A percentile compares a stretch with the other conserved stretches of the same genome.
Evolutionary conservation across 2,329 filamentous ascomycete genomes (phyloP).

Genomic region (Aspergillus brunneoviolaceus): DNA sequence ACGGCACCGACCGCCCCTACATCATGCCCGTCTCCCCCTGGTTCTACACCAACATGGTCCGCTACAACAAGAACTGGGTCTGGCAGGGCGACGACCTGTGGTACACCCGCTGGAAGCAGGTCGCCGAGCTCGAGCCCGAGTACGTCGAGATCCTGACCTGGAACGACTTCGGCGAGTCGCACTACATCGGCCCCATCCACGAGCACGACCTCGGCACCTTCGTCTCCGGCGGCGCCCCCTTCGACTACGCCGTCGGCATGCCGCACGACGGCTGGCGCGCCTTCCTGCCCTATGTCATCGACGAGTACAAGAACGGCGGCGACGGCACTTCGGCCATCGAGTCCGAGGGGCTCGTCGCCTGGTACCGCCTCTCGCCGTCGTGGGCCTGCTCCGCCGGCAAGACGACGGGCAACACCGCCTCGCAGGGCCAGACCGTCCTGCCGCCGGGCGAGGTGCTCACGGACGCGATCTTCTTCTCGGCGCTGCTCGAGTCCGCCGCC

Average conservation of each 20-base stretch:
- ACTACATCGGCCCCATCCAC: slow-evolving; percentile 56
- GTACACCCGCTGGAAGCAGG: slow-evolving; percentile 59
- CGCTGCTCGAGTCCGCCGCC: slow-evolving; percentile 34
- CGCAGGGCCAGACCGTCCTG: slow-evolving; percentile 25
- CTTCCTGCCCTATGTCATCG: slow-evolving; percentile 37
- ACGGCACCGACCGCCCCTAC: slow-evolving; percentile 41
- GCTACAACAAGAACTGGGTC: slow-evolving; percentile 62
- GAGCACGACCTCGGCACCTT: slow-evolving; percentile 45
- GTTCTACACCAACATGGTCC: slow-evolving; percentile 58
- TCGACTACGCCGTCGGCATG: slow-evolving; percentile 30
- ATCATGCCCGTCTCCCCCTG: slow-evolving; percentile 60
- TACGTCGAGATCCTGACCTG: slow-evolving; percentile 59
- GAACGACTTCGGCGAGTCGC: slow-evolving; percentile 63
- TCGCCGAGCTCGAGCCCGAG: slow-evolving; percentile 51
- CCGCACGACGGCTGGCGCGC: slow-evolving; percentile 34
- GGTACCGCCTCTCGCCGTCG: slow-evolving; percentile 28
- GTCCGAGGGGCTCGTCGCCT: slow-evolving; percentile 26
- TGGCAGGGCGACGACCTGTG: slow-evolving; percentile 62
- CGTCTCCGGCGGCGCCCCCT: slow-evolving; percentile 39
- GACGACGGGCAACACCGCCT: slow-evolving; percentile 31
- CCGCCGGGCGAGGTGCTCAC: slow-evolving; percentile 19
- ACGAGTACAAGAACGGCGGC: slow-evolving; percentile 33
- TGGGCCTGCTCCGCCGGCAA: slow-evolving; percentile 23
- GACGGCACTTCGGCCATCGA: slow-evolving; percentile 24
- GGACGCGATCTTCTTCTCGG: slow-evolving; percentile 31